These are phyloP conservation scores for Metrosideros polymorpha DNA, from an alignment of 441 rosid genomes.

Conservation along the genomic window DNA sequence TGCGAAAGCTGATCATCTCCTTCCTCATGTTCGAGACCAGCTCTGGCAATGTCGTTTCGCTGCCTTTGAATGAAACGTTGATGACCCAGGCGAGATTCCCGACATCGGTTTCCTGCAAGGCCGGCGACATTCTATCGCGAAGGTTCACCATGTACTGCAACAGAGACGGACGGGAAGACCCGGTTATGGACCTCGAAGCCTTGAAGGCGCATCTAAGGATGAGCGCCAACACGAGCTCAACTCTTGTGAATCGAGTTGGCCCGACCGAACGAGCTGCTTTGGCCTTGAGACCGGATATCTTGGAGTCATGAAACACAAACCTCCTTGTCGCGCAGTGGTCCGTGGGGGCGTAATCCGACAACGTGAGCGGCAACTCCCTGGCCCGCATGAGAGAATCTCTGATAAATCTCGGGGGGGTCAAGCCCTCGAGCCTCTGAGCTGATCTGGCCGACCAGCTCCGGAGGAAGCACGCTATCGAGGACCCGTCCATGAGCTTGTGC, in stretches of 20 bases:
- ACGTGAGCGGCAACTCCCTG: not conserved
- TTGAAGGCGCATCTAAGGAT: constrained; percentile 11
- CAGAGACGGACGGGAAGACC: not conserved
- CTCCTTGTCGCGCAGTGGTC: not conserved
- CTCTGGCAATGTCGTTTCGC: not conserved
- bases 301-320: not conserved
- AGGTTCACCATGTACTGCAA: constrained; percentile 11
- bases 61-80: not conserved
- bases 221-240: constrained; percentile 11
- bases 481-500: not conserved
- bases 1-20: not conserved
- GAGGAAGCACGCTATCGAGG: not conserved
- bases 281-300: not conserved
- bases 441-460: not conserved
- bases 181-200: not conserved
- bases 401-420: not conserved
- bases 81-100: constrained; percentile 14
- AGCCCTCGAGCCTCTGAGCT: not conserved
- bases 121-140: constrained; percentile 5
- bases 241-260: not conserved
- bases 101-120: not conserved
- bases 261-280: not conserved
- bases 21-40: constrained; percentile 1
- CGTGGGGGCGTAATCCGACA: not conserved
- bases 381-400: not conserved